Base-by-base conservation (phyloP, 345 rosid species). In the Lenwebbia sp. region DNA sequence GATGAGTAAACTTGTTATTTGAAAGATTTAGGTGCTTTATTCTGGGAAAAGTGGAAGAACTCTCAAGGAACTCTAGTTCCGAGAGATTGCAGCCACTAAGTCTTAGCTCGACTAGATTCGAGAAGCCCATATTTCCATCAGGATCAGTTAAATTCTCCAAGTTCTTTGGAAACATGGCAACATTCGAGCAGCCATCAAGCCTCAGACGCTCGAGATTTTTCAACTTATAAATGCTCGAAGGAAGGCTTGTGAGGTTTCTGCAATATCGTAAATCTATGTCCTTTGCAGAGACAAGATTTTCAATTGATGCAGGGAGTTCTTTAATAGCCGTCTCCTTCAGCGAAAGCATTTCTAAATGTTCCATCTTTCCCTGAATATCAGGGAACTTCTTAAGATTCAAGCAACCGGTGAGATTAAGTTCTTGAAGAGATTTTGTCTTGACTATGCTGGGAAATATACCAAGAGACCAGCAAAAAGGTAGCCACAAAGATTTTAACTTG, bases 331-430 rank as follows among this genome's bases (percentile, higher is more conserved):
- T 10, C 6, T 6, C 2, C 5, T 11, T 5, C 5, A 57, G 30
- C 4, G 2, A 5, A 57, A 57, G 65, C 0, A 2, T 3, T 57
- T 26, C 30, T 12, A 57, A 6, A 57, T 57, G 7, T 26, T 57
- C 65, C 30, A 57, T 11, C 30, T 57, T 57, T 26, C 2, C 30
- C 7, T 0, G 2, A 26, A 57, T 12, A 57, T 57, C 30, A 26
- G 30, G 13, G 30, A 11, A 57, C 7, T 57, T 57, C 28, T 57
- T 30, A 57, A 57, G 30, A 26, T 57, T 57, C 26, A 7, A 12
- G 13, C 30, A 26, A 56, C 30, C 0, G 2, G 1, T 0, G 28
- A 56, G 28, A 10, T 2, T 2, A 26, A 57, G 65, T 3, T 0
- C 9, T 57, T 26, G 15, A 57, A 57, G 65, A 57, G 65, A 57